Conservation (phyloP, 1,139 yeast species). For the Magnusiomyces ingens region DNA sequence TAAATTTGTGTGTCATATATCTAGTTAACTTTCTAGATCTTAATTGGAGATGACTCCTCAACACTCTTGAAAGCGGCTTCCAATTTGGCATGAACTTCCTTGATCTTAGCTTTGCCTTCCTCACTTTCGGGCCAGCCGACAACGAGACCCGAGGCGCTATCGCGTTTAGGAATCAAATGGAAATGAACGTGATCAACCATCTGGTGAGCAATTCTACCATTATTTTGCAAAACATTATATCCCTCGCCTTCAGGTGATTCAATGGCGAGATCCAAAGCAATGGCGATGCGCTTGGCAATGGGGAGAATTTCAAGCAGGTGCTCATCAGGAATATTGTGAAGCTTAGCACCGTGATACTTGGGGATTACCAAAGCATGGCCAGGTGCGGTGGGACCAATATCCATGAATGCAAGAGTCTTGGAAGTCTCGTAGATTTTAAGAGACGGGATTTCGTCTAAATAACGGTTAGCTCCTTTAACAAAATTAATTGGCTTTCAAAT, state of each 20-base stretch:
- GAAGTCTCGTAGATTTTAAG: conserved; percentile 80
- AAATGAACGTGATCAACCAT: conserved; percentile 92
- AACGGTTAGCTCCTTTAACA: neutral
- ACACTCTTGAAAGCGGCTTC: conserved; percentile 26
- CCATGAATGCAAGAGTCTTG: conserved; percentile 74
- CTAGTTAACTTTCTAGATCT: neutral
- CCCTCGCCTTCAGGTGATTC: conserved; percentile 64
- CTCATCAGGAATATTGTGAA: conserved; percentile 90
- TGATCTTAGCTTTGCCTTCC: conserved; percentile 54
- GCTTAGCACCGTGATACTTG: conserved; percentile 83
- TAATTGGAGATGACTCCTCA: neutral
- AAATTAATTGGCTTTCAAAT: neutral
- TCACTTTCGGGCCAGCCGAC: conserved; percentile 92
- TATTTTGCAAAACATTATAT: conserved; percentile 85
- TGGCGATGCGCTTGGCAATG: conserved; percentile 75
- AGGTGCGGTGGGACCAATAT: conserved; percentile 82
- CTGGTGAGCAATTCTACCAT: conserved; percentile 91
- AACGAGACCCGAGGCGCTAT: conserved; percentile 59
- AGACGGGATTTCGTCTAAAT: conserved; percentile 80
- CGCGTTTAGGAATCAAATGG: conserved; percentile 87
- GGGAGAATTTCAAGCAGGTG: conserved; percentile 79
- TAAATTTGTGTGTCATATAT: too few species aligned
- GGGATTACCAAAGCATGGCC: conserved; percentile 90
- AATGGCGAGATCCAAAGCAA: conserved; percentile 57
- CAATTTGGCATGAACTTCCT: conserved; percentile 57